Base-by-base conservation (phyloP, 805 yeast genomes). In the Pichia californica region DNA sequence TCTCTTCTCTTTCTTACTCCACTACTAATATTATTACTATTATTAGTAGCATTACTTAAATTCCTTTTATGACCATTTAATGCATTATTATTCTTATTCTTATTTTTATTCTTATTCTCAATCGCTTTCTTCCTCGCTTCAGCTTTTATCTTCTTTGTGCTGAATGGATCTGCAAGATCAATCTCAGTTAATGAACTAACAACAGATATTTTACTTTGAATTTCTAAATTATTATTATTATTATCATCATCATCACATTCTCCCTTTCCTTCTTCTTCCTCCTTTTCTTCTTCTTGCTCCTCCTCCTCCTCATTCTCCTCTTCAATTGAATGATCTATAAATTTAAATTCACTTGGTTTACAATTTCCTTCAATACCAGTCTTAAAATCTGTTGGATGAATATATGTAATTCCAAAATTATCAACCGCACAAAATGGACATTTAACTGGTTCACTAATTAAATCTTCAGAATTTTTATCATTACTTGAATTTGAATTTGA, bases 361-460 rank as follows among this genome's bases (percentile, higher is more conserved):
- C 35, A 58, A 5, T 63, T 61, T 0, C 83, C 83, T 25, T 69
- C 74, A 3, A 78, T 59, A 1, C 91, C 89, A 2, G 79, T 73
- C 46, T 66, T 61, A 42, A 80, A 66, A 40, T 64, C 66, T 13
- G 10, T 36, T 8, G 82, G 83, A 2, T 91, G 81, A n/a, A 74
- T 72, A 61, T 86, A 91, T 0, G 83, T 79, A 10, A 91, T 82
- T 7, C 96, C 95, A 61, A 89, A 88, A 54, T 84, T 79, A 4
- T 85, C 71, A 66, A 82, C 80, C 1, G 95, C 95, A 67, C 99
- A 91, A 59, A 84, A 91, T 1, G 98, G 98, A 60, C 99, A 91
- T 51, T 76, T 74, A 3, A 96, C 91, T 2, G 91, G 84, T 57
- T 89, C 97, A 13, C 94, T 82, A 1, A 84, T 80, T 43, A 91